Evolutionary conservation across 345 rosid genomes (phyloP).

Genomic region (Crucihimalaya himalaica): DNA sequence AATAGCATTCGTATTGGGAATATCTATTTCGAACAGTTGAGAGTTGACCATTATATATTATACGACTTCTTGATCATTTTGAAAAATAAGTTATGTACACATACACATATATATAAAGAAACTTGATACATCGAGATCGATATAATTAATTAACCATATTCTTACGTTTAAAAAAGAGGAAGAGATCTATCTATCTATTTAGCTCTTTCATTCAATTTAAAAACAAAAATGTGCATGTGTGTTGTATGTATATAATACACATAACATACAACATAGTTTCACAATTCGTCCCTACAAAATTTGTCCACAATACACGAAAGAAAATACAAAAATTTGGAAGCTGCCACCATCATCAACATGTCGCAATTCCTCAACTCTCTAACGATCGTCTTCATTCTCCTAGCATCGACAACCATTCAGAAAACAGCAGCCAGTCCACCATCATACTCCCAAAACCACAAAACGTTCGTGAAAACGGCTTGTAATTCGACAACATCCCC

Average conservation of each 20-base stretch:
- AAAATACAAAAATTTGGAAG: slow-evolving; percentile 1
- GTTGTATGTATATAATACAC: slow-evolving; percentile 16
- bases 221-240: neutral
- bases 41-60: slow-evolving; percentile 22
- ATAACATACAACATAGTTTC: slow-evolving; percentile 20
- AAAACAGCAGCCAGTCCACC: slow-evolving; percentile 37
- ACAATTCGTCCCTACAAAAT: neutral
- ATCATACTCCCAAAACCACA: slow-evolving; percentile 43
- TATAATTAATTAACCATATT: neutral
- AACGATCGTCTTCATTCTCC: slow-evolving; percentile 20
- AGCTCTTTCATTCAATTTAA: neutral
- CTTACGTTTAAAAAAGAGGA: slow-evolving; percentile 3
- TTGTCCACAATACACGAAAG: neutral
- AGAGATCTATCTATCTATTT: slow-evolving; percentile 5
- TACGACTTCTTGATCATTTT: slow-evolving; percentile 6
- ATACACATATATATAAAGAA: neutral
- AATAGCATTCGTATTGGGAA: neutral
- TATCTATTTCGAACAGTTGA: neutral
- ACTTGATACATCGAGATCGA: neutral
- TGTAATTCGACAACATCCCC: slow-evolving; percentile 64
- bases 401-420: slow-evolving; percentile 2
- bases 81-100: neutral
- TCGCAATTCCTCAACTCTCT: slow-evolving; percentile 29
- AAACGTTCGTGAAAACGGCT: slow-evolving; percentile 48
- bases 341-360: slow-evolving; percentile 20